Evolutionary conservation across 768 basidiomycete species (phyloP), one percentile per base, ranked within the genome.

Genomic region (Mycena olivaceomarginata): DNA sequence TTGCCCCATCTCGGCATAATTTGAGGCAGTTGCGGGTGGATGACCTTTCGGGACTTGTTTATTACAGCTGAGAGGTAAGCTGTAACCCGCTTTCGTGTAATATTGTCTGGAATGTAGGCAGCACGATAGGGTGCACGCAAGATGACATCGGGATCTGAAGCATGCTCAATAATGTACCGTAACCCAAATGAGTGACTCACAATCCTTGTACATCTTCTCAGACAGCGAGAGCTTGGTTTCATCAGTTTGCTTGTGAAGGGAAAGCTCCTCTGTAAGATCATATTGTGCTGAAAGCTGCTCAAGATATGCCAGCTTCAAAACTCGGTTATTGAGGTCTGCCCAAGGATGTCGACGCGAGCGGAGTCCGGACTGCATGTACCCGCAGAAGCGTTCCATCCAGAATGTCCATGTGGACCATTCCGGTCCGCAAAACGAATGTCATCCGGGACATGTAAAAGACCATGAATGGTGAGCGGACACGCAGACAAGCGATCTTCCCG

Each of bases 371-470:
- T 31, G 31, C 31, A 31, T 31, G 31, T 31, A 31, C 31, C 31
- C 31, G 31, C 31, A 31, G 3, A 31, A 31, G 31, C 3, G 31
- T 31, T 31, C 31, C 31, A 31, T 31, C 31, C 31, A 31, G 31
- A 87, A 88, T 5, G 85, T 81, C 87, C 87, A 87, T 11, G 77
- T 82, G 0, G 81, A 65, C 82, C 86, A 87, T 4, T 82, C 76
- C 13, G 87, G 86, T 0, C 85, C 87, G 75, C 82, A n/a, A 70
- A 65, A 0, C 80, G 65, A 48, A 88, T 87, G 39, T 82, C 78
- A 64, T 85, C 80, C 16, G 79, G 78, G 63, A 87, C 60, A 69
- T 88, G 87, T 1, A 88, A 80, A 0, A 87, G 75, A 5, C 74
- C 82, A 79, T 88, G 87, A 8, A 88, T 81, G 3, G 84, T 84